phyloP scores from a whole-genome alignment of 2,329 filamentous ascomycete species.

The Stagonosporopsis tanaceti region DNA sequence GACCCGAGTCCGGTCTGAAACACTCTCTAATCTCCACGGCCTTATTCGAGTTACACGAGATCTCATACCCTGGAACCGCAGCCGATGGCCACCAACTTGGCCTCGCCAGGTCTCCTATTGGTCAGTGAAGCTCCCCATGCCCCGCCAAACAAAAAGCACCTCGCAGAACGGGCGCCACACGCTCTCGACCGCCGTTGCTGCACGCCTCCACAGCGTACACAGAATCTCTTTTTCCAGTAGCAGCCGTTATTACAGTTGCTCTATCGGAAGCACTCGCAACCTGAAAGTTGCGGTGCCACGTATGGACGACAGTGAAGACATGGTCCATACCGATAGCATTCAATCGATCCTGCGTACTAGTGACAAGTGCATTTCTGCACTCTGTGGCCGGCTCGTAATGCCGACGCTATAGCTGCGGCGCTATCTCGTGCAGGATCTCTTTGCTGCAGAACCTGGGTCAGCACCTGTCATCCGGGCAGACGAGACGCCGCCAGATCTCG shows the following conservation, averaged over 20 bases:
- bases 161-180: conserved; percentile 28
- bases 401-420: conserved; percentile 38
- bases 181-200: conserved; percentile 32
- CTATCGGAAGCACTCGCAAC: conserved; percentile 30
- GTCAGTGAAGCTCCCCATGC: conserved; percentile 10
- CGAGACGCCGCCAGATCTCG: conserved; percentile 39
- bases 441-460: conserved; percentile 40
- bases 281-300: conserved; percentile 20
- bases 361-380: conserved; percentile 27
- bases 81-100: conserved; percentile 19
- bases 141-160: conserved; percentile 27
- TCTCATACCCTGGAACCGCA: conserved; percentile 24
- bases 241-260: conserved; percentile 21
- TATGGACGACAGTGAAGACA: conserved; percentile 22
- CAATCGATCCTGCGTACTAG: conserved; percentile 14
- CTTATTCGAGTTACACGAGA: conserved; percentile 23
- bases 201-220: conserved; percentile 22
- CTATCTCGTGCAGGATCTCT: conserved; percentile 43
- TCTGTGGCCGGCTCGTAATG: conserved; percentile 40
- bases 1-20: conserved; percentile 29
- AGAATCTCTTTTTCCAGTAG: conserved; percentile 23
- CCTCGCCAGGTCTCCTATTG: conserved; percentile 24
- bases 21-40: conserved; percentile 20
- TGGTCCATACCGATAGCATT: conserved; percentile 8
- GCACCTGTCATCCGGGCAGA: conserved; percentile 37